Percentiles rank a stretch among this genome's conserved stretches.
These are phyloP conservation scores for Psilocybe cubensis DNA, from an alignment of 768 basidiomycete genomes.

Conservation along the genomic window DNA sequence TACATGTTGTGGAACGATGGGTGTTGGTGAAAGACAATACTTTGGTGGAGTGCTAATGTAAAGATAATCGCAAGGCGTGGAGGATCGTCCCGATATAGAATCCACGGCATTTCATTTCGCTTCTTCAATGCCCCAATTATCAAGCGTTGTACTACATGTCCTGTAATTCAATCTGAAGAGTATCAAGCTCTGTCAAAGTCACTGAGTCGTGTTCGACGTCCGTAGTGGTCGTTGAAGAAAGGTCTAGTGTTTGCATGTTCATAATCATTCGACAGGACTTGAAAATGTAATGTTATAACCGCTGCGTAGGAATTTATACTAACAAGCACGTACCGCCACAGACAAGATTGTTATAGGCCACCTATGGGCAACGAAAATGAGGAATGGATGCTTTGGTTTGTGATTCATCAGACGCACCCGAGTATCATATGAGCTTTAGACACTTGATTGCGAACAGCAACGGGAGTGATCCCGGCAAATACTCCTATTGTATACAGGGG, in stretches of 20 bases:
- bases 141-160: too few species aligned
- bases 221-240: not conserved
- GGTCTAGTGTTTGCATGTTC: conserved; percentile 9
- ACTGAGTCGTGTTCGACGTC: not conserved
- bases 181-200: not conserved
- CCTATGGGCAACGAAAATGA: not conserved
- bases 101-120: too few species aligned
- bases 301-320: not conserved
- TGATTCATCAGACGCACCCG: conserved; percentile 8
- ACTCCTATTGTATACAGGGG: too few species aligned
- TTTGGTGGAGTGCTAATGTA: too few species aligned
- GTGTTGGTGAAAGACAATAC: too few species aligned
- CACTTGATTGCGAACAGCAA: conserved; percentile 5
- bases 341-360: conserved; percentile 11
- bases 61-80: too few species aligned
- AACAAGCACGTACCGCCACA: not conserved
- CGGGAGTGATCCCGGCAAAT: conserved; percentile 8
- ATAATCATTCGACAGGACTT: conserved; percentile 12
- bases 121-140: too few species aligned
- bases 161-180: not conserved
- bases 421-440: conserved; percentile 10
- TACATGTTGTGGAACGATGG: too few species aligned
- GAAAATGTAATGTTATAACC: not conserved
- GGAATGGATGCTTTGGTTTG: not conserved
- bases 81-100: too few species aligned